These are phyloP conservation scores for Pseudogymnoascus sp. DNA, from an alignment of 2,329 filamentous ascomycete species.

Conservation along the genomic window DNA sequence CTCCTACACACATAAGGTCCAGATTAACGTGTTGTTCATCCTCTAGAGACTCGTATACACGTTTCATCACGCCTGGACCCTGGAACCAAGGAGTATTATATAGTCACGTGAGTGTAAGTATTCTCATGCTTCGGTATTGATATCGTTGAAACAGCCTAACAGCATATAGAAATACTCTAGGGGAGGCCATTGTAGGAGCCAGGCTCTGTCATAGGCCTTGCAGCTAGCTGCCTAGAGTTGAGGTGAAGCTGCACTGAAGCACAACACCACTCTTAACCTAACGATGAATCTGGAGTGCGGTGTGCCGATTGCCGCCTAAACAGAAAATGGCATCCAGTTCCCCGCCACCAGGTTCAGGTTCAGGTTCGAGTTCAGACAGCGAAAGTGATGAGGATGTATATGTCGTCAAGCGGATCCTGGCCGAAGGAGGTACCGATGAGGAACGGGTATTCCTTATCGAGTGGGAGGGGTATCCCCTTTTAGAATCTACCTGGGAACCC, in stretches of 20 bases:
- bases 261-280: not conserved
- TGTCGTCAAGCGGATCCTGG: slow-evolving; percentile 45
- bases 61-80: not conserved
- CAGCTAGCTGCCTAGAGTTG: not conserved
- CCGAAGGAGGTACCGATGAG: slow-evolving; percentile 33
- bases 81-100: not conserved
- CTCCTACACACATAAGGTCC: not conserved
- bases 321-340: not conserved
- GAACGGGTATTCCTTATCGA: slow-evolving; percentile 49
- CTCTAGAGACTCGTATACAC: not conserved
- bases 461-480: slow-evolving; percentile 53
- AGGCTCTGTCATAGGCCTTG: not conserved
- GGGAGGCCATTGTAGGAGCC: not conserved
- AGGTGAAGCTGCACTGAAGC: not conserved
- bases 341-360: not conserved
- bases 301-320: not conserved
- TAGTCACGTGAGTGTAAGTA: not conserved
- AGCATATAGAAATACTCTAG: not conserved
- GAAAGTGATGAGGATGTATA: not conserved
- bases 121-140: not conserved
- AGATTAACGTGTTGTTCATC: not conserved
- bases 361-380: no score
- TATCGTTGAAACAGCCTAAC: not conserved
- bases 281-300: not conserved
- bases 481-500: slow-evolving; percentile 50